Evolutionary conservation across 2,329 filamentous ascomycete genomes (phyloP).

Genomic region (Xylariaceae sp.): DNA sequence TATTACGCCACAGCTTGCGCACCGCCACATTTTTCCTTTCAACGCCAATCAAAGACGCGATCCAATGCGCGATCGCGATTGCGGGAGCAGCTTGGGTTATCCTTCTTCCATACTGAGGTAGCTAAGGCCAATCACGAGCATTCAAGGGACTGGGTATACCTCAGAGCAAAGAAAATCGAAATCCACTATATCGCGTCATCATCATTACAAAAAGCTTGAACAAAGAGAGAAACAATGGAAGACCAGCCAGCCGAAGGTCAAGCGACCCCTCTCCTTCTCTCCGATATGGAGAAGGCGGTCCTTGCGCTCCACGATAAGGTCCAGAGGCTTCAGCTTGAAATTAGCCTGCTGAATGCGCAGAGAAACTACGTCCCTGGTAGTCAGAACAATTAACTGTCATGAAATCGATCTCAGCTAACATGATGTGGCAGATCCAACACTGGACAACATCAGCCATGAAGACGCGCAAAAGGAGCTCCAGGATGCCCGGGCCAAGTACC

Average conservation of each 20-base stretch:
- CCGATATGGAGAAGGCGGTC: conserved; percentile 59
- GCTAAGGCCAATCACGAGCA: too few relatives aligned
- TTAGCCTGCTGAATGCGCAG: conserved; percentile 57
- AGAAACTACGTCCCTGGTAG: conserved; percentile 36
- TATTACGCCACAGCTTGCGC: neutral
- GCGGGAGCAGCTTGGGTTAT: too few relatives aligned
- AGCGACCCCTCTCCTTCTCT: conserved; percentile 47
- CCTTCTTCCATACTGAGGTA: too few relatives aligned
- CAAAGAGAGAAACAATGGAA: conserved; percentile 16
- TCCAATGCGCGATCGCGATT: neutral
- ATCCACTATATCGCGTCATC: neutral
- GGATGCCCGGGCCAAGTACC: conserved; percentile 64
- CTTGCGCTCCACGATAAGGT: conserved; percentile 67
- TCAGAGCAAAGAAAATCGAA: neutral
- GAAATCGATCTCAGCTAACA: conserved; percentile 20
- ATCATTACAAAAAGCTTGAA: neutral
- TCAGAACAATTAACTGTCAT: neutral
- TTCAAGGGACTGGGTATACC: neutral
- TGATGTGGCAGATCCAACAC: conserved; percentile 40
- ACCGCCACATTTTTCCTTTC: neutral
- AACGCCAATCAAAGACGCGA: neutral
- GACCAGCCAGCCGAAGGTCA: conserved; percentile 30
- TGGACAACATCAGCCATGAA: conserved; percentile 34
- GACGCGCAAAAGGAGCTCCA: conserved; percentile 61
- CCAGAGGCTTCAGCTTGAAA: conserved; percentile 66